Evolutionary conservation across 805 yeast genomes (phyloP), one percentile per base, ranked within the genome.

Genomic region (Yarrowia osloensis): DNA sequence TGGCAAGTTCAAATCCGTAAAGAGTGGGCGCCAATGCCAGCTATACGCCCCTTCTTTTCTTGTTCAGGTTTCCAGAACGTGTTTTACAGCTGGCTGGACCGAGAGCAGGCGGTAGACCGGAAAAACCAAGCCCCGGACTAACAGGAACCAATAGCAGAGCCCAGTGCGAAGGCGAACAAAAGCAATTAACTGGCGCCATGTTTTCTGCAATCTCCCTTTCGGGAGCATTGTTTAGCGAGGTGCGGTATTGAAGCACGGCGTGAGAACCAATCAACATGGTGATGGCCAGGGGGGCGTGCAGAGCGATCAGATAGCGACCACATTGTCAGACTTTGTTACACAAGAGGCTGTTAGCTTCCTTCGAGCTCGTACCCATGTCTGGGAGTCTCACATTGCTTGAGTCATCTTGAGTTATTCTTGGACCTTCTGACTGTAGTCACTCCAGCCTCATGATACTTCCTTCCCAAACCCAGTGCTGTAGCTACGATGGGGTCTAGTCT

Each of bases 251-350:
- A 49, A 29, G 54, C 54, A 13, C 35, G 8, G 24, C 21, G 35
- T n/a, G 22, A 28, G 54, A 49, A 28, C 54, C 33, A 26, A 49
- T 49, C 54, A 49, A 49, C 54, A n/a, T 29, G 54, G 54, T 28
- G 54, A 49, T 28, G 54, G 33, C 52, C 33, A 46, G 33, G 33
- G n/a, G 28, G 28, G 19, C 21, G 40, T 37, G 40, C 40, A 37
- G 37, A 33, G 17, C n/a, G n/a, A n/a, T n/a, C n/a, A n/a, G n/a
- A n/a, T n/a, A n/a, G n/a, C n/a, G n/a, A n/a, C n/a, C n/a, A n/a
- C n/a, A n/a, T n/a, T n/a, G n/a, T n/a, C n/a, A n/a, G n/a, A n/a
- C n/a, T n/a, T n/a, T n/a, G n/a, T n/a, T n/a, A n/a, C n/a, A n/a
- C n/a, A n/a, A n/a, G n/a, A n/a, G n/a, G n/a, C n/a, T n/a, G n/a